These are phyloP conservation scores for Hygrophorus russula DNA, from an alignment of 768 basidiomycete species.

Conservation along the genomic window DNA sequence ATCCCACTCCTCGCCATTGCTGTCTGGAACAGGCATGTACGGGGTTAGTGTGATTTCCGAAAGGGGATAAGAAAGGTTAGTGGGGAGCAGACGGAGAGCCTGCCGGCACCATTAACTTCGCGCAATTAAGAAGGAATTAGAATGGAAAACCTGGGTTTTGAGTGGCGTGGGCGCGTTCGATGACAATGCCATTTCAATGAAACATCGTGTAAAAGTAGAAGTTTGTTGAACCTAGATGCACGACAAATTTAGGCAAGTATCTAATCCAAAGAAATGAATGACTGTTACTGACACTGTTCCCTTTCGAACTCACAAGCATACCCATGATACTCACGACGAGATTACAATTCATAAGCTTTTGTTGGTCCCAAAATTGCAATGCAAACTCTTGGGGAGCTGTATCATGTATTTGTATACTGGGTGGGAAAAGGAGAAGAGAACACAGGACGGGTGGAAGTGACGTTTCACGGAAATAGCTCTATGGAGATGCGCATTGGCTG, in stretches of 20 bases:
- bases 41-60: conserved; percentile 58
- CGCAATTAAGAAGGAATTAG: neutral
- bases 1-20: conserved; percentile 91
- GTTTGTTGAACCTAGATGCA: conserved; percentile 41
- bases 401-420: conserved; percentile 43
- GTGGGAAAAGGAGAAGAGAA: conserved; percentile 61
- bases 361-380: conserved; percentile 91
- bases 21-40: conserved; percentile 67
- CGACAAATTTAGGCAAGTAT: neutral
- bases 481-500: conserved; percentile 2
- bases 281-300: conserved; percentile 38
- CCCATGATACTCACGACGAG: conserved; percentile 79
- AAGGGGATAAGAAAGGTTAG: conserved; percentile 48
- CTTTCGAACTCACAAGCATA: conserved; percentile 71
- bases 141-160: conserved; percentile 73
- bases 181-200: conserved; percentile 80
- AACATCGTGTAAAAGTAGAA: conserved; percentile 55
- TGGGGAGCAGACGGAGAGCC: conserved; percentile 36
- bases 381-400: conserved; percentile 81
- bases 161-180: conserved; percentile 87
- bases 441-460: conserved; percentile 57
- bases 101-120: conserved; percentile 14
- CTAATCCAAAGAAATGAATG: neutral
- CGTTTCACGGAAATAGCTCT: conserved; percentile 97
- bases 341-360: conserved; percentile 73